Evolutionary conservation across 208 protist genomes (phyloP).

Genomic region (Acanthamoeba lenticulata): DNA sequence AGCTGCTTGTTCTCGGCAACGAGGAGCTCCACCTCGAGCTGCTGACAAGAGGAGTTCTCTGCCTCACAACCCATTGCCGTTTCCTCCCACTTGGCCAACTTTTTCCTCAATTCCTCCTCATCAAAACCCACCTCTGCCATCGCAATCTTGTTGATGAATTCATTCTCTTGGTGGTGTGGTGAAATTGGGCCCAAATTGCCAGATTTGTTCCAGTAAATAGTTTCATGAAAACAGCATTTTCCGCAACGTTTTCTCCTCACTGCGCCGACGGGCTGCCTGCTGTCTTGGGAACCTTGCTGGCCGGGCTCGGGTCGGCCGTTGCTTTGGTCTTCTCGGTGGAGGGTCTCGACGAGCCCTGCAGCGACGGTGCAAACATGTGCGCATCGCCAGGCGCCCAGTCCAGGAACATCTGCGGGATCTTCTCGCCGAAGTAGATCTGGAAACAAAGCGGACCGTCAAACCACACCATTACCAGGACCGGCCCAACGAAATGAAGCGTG

Average conservation of each 20-base stretch:
- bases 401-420: slow-evolving; percentile 58
- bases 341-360: neutral
- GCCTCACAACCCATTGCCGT: neutral
- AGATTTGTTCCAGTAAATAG: neutral
- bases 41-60: neutral
- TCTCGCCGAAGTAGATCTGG: slow-evolving; percentile 58
- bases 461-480: neutral
- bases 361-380: neutral
- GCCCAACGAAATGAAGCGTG: neutral
- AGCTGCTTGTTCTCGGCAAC: slow-evolving; percentile 19
- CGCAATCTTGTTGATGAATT: neutral
- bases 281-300: no score
- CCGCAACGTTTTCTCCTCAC: no score
- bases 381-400: slow-evolving; percentile 24
- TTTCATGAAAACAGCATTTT: no score
- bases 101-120: neutral
- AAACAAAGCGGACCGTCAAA: neutral
- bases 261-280: no score
- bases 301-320: no score
- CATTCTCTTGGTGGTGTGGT: no score
- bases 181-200: no score
- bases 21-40: neutral
- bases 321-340: neutral
- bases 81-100: neutral
- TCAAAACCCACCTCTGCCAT: neutral